Evolutionary conservation across 169 alveolate genomes (phyloP), one percentile per base, ranked within the genome.

Genomic region (Plasmodium falciparum): DNA sequence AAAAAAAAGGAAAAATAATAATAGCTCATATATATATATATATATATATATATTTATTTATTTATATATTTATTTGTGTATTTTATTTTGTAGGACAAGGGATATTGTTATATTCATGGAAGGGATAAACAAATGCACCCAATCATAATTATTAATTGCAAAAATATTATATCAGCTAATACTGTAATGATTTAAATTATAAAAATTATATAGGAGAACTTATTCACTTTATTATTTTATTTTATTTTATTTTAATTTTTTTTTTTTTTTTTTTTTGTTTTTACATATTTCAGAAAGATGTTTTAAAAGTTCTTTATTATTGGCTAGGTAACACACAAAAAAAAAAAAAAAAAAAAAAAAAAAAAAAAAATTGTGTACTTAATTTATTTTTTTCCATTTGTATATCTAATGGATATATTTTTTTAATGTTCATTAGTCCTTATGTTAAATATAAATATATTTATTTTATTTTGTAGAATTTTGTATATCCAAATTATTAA

Each of bases 101-200:
- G 96, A 7, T 88, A 92, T 20, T 71, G 89, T n/a, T 93, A 93
- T 39, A 66, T 93, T 54, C 95, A 92, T 58, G 96, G 96, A 33
- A 59, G 96, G 52, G 96, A 93, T 73, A 90, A 88, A 61, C 88
- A 90, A 20, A 92, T 92, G 95, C 93, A 94, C 54, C 96, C 96
- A 3, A 75, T 93, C 9, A 88, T 93, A n/a, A 83, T 93, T 15
- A 76, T 93, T 15, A 89, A 76, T 33, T 76, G 89, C 50, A 76
- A 76, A 76, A 63, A 52, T 43, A 58, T 76, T 39, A 76, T 76
- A 7, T 17, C 89, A 15, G 63, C 75, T 5, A 65, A 33, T 43
- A 12, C 89, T 49, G 89, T 62, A 75, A 75, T 56, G 22, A 59
- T 2, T 56, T 15, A 47, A 17, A 58, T 12, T 0, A 6, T 17